These are phyloP conservation scores for Teunomyces atbi DNA, from an alignment of 805 yeast species.

Conservation along the genomic window DNA sequence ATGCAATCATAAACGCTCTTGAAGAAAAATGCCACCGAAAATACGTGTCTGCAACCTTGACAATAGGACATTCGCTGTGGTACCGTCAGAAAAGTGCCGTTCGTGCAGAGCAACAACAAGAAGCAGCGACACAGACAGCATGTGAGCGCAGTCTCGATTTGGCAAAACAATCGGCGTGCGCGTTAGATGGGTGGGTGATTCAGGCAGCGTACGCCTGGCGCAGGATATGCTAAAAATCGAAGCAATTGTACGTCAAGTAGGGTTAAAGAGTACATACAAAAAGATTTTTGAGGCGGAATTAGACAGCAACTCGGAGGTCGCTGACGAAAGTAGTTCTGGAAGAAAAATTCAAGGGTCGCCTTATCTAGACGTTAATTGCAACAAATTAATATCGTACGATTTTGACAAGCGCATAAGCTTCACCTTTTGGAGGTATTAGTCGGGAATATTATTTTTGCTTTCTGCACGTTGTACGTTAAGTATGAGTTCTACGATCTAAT, in stretches of 20 bases:
- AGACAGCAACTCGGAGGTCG: background rate
- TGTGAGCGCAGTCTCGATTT: no score
- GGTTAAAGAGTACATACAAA: background rate
- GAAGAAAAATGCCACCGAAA: background rate
- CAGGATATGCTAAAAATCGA: background rate
- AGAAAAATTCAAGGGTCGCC: background rate
- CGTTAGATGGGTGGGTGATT: no score
- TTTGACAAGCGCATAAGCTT: background rate
- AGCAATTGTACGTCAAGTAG: background rate
- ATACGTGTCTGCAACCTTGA: background rate
- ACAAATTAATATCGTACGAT: background rate
- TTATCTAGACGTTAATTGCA: background rate
- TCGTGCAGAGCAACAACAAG: no score
- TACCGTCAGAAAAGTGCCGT: background rate
- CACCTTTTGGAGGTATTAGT: background rate
- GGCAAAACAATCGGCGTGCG: no score
- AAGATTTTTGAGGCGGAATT: background rate
- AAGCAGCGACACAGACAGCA: no score
- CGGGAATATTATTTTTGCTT: background rate
- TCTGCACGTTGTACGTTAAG: background rate
- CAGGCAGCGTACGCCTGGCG: no score
- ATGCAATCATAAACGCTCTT: background rate
- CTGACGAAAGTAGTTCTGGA: background rate
- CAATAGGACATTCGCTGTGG: background rate
- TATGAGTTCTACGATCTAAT: slow-evolving; percentile 1